Conservation (phyloP, 2,329 filamentous ascomycete species). For the Ophiostoma populinum region DNA sequence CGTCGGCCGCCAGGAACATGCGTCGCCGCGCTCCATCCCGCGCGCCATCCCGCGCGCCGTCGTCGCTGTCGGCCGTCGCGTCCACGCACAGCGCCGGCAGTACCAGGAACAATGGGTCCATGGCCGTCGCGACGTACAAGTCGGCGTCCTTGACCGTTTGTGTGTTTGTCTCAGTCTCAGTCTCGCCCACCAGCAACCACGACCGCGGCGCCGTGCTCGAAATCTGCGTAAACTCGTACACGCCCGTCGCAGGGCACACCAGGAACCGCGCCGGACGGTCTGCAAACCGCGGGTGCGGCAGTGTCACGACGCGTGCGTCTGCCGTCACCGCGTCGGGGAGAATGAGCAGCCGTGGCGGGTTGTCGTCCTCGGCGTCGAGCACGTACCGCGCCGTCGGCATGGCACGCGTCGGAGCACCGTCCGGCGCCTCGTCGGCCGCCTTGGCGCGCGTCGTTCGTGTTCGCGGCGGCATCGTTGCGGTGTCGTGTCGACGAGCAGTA, state of each 20-base stretch:
- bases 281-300: conserved; percentile 39
- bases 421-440: conserved; percentile 16
- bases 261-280: conserved; percentile 39
- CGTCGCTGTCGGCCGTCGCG: conserved; percentile 15
- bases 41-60: neutral
- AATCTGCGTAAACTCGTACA: conserved; percentile 48
- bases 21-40: too few species aligned
- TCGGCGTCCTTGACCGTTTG: conserved; percentile 48
- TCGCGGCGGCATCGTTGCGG: conserved; percentile 9
- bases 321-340: conserved; percentile 36
- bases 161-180: conserved; percentile 6
- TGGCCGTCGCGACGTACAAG: conserved; percentile 65
- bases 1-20: conserved; percentile 52
- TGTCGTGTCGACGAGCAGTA: too few species aligned
- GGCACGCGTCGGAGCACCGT: conserved; percentile 12
- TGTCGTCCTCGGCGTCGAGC: conserved; percentile 22
- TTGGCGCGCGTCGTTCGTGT: conserved; percentile 28
- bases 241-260: conserved; percentile 40
- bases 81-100: conserved; percentile 48
- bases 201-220: conserved; percentile 36
- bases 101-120: conserved; percentile 74
- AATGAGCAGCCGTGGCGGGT: conserved; percentile 39
- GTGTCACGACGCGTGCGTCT: conserved; percentile 39
- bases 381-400: conserved; percentile 20
- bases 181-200: conserved; percentile 34